Conservation (phyloP, 164 flowering plant species). For the Litsea cubeba region DNA sequence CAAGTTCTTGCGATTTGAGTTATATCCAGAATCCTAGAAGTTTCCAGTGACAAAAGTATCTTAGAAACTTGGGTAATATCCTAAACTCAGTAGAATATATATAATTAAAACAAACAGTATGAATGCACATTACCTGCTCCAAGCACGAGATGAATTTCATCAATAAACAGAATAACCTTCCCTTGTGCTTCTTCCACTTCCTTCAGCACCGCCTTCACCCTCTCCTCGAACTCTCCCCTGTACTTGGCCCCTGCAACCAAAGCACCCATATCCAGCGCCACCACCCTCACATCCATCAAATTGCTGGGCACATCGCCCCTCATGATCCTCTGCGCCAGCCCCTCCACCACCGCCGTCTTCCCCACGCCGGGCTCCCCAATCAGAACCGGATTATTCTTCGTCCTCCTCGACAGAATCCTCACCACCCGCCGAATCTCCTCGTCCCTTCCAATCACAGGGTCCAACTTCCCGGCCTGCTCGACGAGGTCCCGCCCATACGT, state of each 20-base stretch:
- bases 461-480: constrained; percentile 80
- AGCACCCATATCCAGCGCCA: constrained; percentile 86
- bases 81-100: too few relatives aligned
- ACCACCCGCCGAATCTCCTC: constrained; percentile 81
- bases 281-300: constrained; percentile 66
- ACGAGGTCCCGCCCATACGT: constrained; percentile 86
- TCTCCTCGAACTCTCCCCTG: constrained; percentile 81
- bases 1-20: too few relatives aligned
- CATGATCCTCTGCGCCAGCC: constrained; percentile 81
- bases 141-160: constrained; percentile 79
- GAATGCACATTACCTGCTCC: constrained; percentile 48
- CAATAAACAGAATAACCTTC: constrained; percentile 74
- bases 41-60: too few relatives aligned
- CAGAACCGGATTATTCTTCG: constrained; percentile 81
- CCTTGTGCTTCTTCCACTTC: constrained; percentile 88
- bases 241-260: constrained; percentile 76
- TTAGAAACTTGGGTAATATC: too few relatives aligned
- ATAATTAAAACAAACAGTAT: too few relatives aligned
- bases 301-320: constrained; percentile 82
- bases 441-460: constrained; percentile 84
- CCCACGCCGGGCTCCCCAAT: constrained; percentile 94
- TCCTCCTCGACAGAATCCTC: constrained; percentile 67
- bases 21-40: too few relatives aligned
- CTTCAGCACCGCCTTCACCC: constrained; percentile 66
- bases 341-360: constrained; percentile 86